Evolutionary conservation across 2,329 filamentous ascomycete species (phyloP), one percentile per base, ranked within the genome.

Genomic region (Phaeosphaeriaceae sp.): DNA sequence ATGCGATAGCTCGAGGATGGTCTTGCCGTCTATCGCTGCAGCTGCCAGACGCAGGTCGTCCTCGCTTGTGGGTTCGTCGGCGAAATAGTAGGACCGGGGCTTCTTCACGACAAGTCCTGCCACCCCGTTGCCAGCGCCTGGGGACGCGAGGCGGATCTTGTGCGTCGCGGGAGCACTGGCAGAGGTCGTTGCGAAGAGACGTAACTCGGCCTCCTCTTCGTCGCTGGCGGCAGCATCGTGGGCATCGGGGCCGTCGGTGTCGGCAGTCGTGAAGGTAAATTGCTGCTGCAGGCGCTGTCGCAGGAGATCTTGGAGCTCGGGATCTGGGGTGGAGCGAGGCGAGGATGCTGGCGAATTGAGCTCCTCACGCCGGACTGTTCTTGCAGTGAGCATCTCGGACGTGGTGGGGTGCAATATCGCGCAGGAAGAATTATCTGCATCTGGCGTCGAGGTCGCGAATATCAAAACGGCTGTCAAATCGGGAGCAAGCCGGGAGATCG

Each of bases 81-180:
- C 67, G 51, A 78, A 76, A 56, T 78, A 78, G 55, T 76, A 77
- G 56, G 61, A 68, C 41, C 61, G 63, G 13, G 73, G 73, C 49
- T 69, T 69, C 55, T 76, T 73, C 24, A 72, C 27, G 3, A 69
- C 13, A 27, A 78, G 65, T 2, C 71, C 70, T 19, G 69, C 65
- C 46, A 76, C 70, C 48, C 61, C 65, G 15, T 44, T 53, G 41
- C 54, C 66, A 7, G 62, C 61, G 22, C 62, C 67, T 15, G 75
- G 75, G 1, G 75, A 78, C 0, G 68, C 60, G 1, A 78, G 58
- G 42, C 75, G 65, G 40, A 77, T 74, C 52, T 71, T 76, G 36
- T 68, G 59, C 17, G 67, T 64, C 25, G 68, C 61, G 17, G 67
- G 58, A 5, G 61, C 61, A 40, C 67, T 56, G 24, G 66, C 63